A percentile compares a stretch with the other conserved stretches of the same genome.
Evolutionary conservation across 1,139 yeast species (phyloP).

Genomic region (Geotrichum carabidarum): DNA sequence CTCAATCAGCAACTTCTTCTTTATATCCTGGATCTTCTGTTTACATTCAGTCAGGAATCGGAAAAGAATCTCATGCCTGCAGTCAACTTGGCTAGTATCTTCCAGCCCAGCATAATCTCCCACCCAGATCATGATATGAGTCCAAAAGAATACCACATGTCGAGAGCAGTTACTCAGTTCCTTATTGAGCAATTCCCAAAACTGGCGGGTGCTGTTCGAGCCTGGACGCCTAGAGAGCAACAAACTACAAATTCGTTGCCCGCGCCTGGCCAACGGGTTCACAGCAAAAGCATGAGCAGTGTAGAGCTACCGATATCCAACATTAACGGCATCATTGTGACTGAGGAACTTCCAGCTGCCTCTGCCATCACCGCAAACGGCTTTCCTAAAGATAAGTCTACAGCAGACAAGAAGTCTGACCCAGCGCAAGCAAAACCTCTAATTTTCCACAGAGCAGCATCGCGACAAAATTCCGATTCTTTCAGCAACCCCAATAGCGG

Average conservation of each 20-base stretch:
- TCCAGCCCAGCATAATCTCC: constrained; percentile 91
- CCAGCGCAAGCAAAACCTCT: background rate
- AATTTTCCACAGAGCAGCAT: background rate
- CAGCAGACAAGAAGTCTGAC: too few species aligned
- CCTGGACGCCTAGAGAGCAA: constrained; percentile 7
- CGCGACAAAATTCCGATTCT: background rate
- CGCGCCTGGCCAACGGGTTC: constrained; percentile 24
- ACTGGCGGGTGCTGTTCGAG: constrained; percentile 11
- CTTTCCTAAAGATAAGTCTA: too few species aligned
- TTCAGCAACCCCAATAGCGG: constrained; percentile 2
- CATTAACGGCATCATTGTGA: background rate
- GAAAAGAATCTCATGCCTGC: constrained; percentile 85
- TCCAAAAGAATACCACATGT: constrained; percentile 84
- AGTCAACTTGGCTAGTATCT: constrained; percentile 87
- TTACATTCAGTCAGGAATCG: constrained; percentile 77
- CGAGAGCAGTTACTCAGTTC: constrained; percentile 83
- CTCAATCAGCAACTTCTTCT: constrained; percentile 77
- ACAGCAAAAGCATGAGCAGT: constrained; percentile 36
- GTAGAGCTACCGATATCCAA: constrained; percentile 22
- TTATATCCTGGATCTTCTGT: constrained; percentile 78
- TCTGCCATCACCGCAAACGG: too few species aligned
- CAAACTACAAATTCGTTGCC: constrained; percentile 18
- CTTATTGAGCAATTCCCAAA: constrained; percentile 67
- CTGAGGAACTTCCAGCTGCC: background rate
- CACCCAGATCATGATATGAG: constrained; percentile 91